Base-by-base conservation (phyloP, 208 protist genomes). In the Acanthamoeba royreba region DNA sequence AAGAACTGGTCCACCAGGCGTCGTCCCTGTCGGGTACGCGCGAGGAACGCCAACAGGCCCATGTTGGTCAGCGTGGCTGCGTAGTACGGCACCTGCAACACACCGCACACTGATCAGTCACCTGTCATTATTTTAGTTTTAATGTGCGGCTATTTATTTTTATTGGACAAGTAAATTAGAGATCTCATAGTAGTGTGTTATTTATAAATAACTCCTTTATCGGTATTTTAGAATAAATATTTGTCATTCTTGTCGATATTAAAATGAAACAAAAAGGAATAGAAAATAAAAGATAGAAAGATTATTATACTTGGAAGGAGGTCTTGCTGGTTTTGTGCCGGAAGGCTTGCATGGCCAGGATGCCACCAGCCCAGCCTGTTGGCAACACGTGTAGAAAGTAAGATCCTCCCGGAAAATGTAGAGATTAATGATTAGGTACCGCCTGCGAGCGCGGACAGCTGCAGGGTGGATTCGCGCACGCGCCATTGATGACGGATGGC, bases 241-340 rank as follows among this genome's bases (percentile, higher is more conserved):
- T n/a, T n/a, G n/a, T n/a, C n/a, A n/a, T n/a, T n/a, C n/a, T n/a
- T n/a, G n/a, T n/a, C n/a, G n/a, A n/a, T n/a, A n/a, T n/a, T n/a
- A n/a, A n/a, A n/a, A n/a, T n/a, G n/a, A n/a, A n/a, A n/a, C n/a
- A n/a, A n/a, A 9, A 47, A 13, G 22, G 43, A 22, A 8, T 38
- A 2, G 43, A 38, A 7, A 45, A 77, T 11, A 15, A 25, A 11
- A 7, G 31, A 38, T 22, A 35, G 9, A 28, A 25, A 22, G 13
- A 58, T n/a, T 13, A 58, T 13, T n/a, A 22, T 22, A 85, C 74
- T 66, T 95, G 93, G 55, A 95, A 95, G 33, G 90, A 94, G 74
- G 81, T 53, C 47, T 95, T 95, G 22, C 58, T 45, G 81, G 92
- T 94, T 46, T 95, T 95, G 72, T 95, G 94, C 86, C 93, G 89